These are phyloP conservation scores for Dryadomyces quercus-mongolicae DNA, from an alignment of 2,329 filamentous ascomycete species.

Conservation along the genomic window DNA sequence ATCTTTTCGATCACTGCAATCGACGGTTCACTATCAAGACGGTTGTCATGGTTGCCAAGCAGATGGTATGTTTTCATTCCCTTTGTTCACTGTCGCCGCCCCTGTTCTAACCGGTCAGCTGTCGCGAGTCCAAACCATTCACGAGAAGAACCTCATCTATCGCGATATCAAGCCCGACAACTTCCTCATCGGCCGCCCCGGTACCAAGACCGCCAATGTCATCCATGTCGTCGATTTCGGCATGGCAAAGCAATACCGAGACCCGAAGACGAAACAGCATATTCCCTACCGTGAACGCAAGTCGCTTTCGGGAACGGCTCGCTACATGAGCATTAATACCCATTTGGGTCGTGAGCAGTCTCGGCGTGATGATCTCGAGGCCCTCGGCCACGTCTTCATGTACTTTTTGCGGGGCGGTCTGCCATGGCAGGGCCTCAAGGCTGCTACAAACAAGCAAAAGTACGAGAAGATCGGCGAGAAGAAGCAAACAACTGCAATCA, in stretches of 20 bases:
- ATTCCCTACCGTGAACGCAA: conserved; percentile 96
- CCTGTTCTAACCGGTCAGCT: conserved; percentile 36
- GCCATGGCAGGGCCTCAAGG: conserved; percentile 42
- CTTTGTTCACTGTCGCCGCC: neutral
- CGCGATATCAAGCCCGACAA: conserved; percentile 99
- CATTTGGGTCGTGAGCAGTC: conserved; percentile 95
- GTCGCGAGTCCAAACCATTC: conserved; percentile 82
- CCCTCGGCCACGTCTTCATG: conserved; percentile 64
- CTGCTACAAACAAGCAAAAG: conserved; percentile 43
- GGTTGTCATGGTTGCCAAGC: conserved; percentile 97
- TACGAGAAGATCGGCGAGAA: conserved; percentile 99
- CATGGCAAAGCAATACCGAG: conserved; percentile 98
- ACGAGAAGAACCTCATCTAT: conserved; percentile 99
- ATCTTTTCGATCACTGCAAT: conserved; percentile 95
- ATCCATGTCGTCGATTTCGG: conserved; percentile 99
- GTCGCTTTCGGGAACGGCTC: conserved; percentile 87
- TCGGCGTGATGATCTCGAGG: conserved; percentile 88
- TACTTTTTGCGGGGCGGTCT: conserved; percentile 62
- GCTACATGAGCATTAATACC: conserved; percentile 99
- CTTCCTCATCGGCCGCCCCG: conserved; percentile 88
- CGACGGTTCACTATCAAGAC: conserved; percentile 94
- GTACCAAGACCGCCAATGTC: conserved; percentile 89
- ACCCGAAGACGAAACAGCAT: conserved; percentile 98
- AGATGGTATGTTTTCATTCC: conserved; percentile 58
- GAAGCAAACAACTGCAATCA: conserved; percentile 96